Conservation (phyloP, 306 rosid species). For the Pyrus bretschneideri region DNA sequence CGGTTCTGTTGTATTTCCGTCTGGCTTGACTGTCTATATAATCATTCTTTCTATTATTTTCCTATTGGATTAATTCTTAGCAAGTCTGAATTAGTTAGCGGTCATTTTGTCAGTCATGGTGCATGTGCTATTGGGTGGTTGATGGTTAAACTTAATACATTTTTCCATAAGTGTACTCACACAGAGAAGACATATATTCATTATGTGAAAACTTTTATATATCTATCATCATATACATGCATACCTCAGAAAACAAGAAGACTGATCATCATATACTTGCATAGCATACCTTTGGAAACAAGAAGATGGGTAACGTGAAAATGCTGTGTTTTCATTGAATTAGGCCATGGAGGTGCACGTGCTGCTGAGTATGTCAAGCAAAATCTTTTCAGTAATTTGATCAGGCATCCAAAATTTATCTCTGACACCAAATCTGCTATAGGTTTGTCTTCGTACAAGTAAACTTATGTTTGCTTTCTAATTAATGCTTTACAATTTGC, state of each 20-base stretch:
- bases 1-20: not conserved
- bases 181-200: not conserved
- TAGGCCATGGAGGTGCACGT: slow-evolving; percentile 95
- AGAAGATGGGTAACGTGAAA: not conserved
- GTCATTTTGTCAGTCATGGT: not conserved
- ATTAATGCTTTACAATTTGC: slow-evolving; percentile 8
- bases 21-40: not conserved
- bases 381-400: slow-evolving; percentile 84
- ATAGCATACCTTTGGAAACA: not conserved
- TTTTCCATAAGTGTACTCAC: not conserved
- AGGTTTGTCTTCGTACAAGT: slow-evolving; percentile 34
- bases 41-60: not conserved
- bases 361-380: slow-evolving; percentile 98
- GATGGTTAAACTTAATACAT: not conserved
- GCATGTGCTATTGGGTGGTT: not conserved
- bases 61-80: not conserved
- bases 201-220: not conserved
- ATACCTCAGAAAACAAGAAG: not conserved
- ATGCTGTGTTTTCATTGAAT: slow-evolving; percentile 18
- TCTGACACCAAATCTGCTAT: slow-evolving; percentile 94
- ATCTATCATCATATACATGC: not conserved
- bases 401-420: slow-evolving; percentile 86
- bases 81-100: not conserved
- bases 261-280: not conserved
- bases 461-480: not conserved